Conservation (phyloP, 75 land plant genomes). For the Selaginella moellendorffii region DNA sequence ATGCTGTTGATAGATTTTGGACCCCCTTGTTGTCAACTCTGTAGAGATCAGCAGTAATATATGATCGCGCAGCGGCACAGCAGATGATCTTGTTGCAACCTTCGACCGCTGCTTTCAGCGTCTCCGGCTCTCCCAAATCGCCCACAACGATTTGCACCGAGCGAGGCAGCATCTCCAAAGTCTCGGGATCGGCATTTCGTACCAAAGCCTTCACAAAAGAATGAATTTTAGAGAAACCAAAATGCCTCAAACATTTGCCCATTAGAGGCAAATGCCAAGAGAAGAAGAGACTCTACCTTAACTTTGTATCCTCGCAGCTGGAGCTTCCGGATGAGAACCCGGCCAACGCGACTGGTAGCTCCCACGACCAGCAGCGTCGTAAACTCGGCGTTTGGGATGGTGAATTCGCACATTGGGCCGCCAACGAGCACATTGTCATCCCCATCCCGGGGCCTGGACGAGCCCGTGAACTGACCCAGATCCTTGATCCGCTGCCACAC, state of each 20-base stretch:
- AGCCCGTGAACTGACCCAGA: slow-evolving; percentile 75
- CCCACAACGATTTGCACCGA: slow-evolving; percentile 80
- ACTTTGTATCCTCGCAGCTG: slow-evolving; percentile 86
- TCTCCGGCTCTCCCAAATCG: slow-evolving; percentile 85
- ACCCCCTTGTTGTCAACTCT: slow-evolving; percentile 85
- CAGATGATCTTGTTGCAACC: slow-evolving; percentile 90
- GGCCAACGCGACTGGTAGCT: slow-evolving; percentile 85
- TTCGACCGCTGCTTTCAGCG: slow-evolving; percentile 54
- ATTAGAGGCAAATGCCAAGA: no score
- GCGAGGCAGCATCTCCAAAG: slow-evolving; percentile 72
- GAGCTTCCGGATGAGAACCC: slow-evolving; percentile 76
- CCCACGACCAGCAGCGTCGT: slow-evolving; percentile 91
- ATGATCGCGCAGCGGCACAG: slow-evolving; percentile 87
- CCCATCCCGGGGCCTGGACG: slow-evolving; percentile 45
- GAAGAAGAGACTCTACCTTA: slow-evolving; percentile 65
- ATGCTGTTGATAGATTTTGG: slow-evolving; percentile 65
- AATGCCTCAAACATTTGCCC: no score
- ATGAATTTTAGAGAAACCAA: no score
- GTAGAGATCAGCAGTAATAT: slow-evolving; percentile 74
- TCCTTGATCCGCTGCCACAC: slow-evolving; percentile 85
- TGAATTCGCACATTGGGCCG: slow-evolving; percentile 91
- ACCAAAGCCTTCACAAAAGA: no score
- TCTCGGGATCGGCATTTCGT: slow-evolving; percentile 59
- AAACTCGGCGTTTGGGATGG: slow-evolving; percentile 72
- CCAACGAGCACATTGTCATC: slow-evolving; percentile 42